Evolutionary conservation across 1,284 basidiomycete genomes (phyloP).

Genomic region (Ustilago shanxiensis): DNA sequence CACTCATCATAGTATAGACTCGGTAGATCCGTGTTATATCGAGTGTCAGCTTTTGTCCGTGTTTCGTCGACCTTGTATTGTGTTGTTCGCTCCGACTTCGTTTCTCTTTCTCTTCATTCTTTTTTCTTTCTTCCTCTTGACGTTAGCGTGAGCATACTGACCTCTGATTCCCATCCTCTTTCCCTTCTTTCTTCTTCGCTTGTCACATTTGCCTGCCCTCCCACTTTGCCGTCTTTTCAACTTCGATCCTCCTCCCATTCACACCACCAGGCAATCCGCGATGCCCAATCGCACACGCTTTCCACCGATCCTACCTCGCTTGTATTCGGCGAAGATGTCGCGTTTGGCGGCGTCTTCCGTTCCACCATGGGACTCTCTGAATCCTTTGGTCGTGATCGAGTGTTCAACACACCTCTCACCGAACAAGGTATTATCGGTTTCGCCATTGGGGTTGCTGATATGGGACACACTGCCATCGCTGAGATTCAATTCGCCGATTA

Average conservation of each 20-base stretch:
- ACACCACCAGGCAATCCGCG: slow-evolving; percentile 57
- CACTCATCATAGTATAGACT: not conserved
- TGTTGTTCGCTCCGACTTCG: not conserved
- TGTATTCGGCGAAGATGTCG: slow-evolving; percentile 79
- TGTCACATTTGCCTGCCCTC: not conserved
- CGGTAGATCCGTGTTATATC: not conserved
- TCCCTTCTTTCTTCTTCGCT: not conserved
- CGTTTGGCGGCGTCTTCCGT: slow-evolving; percentile 90
- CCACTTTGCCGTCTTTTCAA: not conserved
- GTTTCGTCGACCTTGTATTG: not conserved
- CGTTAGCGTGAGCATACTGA: slow-evolving; percentile 14
- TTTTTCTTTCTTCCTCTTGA: not conserved
- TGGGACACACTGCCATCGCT: slow-evolving; percentile 94
- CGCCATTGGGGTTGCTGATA: slow-evolving; percentile 88
- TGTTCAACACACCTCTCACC: slow-evolving; percentile 59
- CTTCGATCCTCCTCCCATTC: not conserved
- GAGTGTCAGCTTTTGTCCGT: not conserved
- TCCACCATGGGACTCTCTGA: slow-evolving; percentile 91
- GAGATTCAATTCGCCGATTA: slow-evolving; percentile 80
- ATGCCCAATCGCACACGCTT: slow-evolving; percentile 61
- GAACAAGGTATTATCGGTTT: slow-evolving; percentile 90
- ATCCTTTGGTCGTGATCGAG: slow-evolving; percentile 76
- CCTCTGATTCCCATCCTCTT: not conserved
- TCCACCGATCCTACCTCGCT: slow-evolving; percentile 81
- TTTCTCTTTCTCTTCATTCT: not conserved